Evolutionary conservation across 2,329 filamentous ascomycete genomes (phyloP), one percentile per base, ranked within the genome.

Genomic region (Botrytis hyacinthi): DNA sequence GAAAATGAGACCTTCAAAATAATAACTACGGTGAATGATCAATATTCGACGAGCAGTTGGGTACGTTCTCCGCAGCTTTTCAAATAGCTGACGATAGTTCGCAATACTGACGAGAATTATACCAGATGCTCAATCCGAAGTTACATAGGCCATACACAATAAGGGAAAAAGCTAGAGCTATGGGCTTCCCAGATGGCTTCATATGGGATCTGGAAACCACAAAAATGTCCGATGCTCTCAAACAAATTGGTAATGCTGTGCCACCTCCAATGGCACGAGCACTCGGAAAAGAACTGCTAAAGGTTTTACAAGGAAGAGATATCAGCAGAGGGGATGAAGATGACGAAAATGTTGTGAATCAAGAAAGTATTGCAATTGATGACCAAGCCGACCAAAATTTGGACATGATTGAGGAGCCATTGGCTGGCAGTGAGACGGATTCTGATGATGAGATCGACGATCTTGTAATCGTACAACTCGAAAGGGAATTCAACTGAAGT

Each of bases 101-200:
- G 4, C 6, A 57, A 54, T 10, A 18, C 73, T 42, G 32, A 22
- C 29, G 29, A 71, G 4, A 62, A 42, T n/a, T 26, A 70, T 57
- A 66, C 16, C 67, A 74, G 61, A 68, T 63, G 12, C 20, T 78
- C 2, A 42, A 42, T 42, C 42, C 42, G 14, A 42, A 42, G 14
- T 42, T 42, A 18, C 42, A 42, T 42, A 42, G 42, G 42, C 42
- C 74, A 2, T 54, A 74, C 29, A 68, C 71, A 1, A 44, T 76
- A 6, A 44, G 76, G n/a, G 78, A 78, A 44, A 60, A 61, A 20
- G 73, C 75, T 29, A 65, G 78, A 16, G 73, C 67, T 0, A 73
- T 75, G 57, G 70, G 76, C 1, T 76, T 78, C 40, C 60, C 75
- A 0, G 77, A 78, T 70, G 66, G 42, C 3, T 76, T 75, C 20